Base-by-base conservation (phyloP, 179 eudicot genomes). In the Silene noctiflora region DNA sequence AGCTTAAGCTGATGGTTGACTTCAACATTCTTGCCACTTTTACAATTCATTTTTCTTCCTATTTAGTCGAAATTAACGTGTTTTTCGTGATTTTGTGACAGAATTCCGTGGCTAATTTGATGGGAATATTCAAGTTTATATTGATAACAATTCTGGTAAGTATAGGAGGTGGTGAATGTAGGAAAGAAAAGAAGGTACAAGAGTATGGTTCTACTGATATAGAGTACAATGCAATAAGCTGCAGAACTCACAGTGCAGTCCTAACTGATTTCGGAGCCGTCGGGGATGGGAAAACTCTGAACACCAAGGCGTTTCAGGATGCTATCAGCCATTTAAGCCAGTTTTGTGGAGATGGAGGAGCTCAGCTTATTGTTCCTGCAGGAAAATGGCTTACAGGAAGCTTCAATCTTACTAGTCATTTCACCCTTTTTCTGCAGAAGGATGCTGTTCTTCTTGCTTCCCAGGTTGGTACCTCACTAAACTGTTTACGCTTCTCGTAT, bases 321-420 rank as follows among this genome's bases (percentile, higher is more conserved):
- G 75, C 75, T 0, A 31, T 72, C 24, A 56, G 31, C 51, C 46
- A 58, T 11, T 33, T 72, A 55, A 72, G 75, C 20, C 64, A 72
- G 75, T 72, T 72, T 72, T 44, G 9, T 56, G 65, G 53, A 29
- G 75, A 72, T 19, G 75, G 75, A 27, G 75, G 75, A 1, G 64
- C 65, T 72, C 75, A 56, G 61, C 63, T 72, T 16, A n/a, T 55
- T 58, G 75, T 72, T 58, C 75, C 75, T 27, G 65, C 75, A 56
- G 75, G 75, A 72, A 72, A n/a, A 56, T 72, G 75, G 75, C 48
- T 72, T 55, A 72, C 75, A 17, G 75, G 75, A 72, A 72, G 75
- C 27, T 87, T 87, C 82, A 87, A 87, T 67, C 79, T 87, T 80
- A 85, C 88, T 67, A 87, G 90, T 65, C 87, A 82, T 78, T 87